Conservation (phyloP, 257 asterid species). For the Przewalskia tangutica region DNA sequence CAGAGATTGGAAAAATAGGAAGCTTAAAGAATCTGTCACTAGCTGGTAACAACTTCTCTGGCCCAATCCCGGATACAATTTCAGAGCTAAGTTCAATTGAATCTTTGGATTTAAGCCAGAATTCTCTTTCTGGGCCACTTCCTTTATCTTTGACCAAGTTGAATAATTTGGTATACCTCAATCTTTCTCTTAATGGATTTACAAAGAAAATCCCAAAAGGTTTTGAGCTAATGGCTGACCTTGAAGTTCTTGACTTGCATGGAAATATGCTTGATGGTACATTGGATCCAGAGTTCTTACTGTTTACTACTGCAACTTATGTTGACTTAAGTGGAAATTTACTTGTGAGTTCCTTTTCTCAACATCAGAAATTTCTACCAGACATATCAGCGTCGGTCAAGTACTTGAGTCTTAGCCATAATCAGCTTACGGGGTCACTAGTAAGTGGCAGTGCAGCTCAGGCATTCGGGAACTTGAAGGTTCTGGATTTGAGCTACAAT, state of each 20-base stretch:
- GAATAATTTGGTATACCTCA: slow-evolving; percentile 51
- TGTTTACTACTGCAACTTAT: slow-evolving; percentile 56
- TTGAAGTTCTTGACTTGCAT: slow-evolving; percentile 75
- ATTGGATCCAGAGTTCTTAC: slow-evolving; percentile 52
- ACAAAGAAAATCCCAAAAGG: slow-evolving; percentile 62
- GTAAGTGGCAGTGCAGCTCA: slow-evolving; percentile 49
- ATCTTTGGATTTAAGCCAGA: slow-evolving; percentile 68
- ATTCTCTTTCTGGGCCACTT: slow-evolving; percentile 69
- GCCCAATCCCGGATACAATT: slow-evolving; percentile 58
- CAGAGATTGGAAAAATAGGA: slow-evolving; percentile 48
- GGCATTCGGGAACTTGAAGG: slow-evolving; percentile 61
- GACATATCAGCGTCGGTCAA: slow-evolving; percentile 58
- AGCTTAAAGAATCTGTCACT: slow-evolving; percentile 62
- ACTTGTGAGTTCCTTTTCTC: slow-evolving; percentile 41
- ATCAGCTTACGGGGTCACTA: slow-evolving; percentile 59
- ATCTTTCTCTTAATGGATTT: slow-evolving; percentile 59
- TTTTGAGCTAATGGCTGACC: slow-evolving; percentile 57
- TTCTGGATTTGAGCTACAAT: slow-evolving; percentile 87
- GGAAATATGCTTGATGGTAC: slow-evolving; percentile 75
- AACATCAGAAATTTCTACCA: slow-evolving; percentile 30
- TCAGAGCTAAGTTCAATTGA: slow-evolving; percentile 54
- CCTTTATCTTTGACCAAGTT: slow-evolving; percentile 53
- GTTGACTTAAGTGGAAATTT: slow-evolving; percentile 81
- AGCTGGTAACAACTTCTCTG: slow-evolving; percentile 85
- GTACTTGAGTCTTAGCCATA: slow-evolving; percentile 66